These are phyloP conservation scores for Yarrowia sp. DNA, from an alignment of 805 yeast genomes.

Conservation along the genomic window DNA sequence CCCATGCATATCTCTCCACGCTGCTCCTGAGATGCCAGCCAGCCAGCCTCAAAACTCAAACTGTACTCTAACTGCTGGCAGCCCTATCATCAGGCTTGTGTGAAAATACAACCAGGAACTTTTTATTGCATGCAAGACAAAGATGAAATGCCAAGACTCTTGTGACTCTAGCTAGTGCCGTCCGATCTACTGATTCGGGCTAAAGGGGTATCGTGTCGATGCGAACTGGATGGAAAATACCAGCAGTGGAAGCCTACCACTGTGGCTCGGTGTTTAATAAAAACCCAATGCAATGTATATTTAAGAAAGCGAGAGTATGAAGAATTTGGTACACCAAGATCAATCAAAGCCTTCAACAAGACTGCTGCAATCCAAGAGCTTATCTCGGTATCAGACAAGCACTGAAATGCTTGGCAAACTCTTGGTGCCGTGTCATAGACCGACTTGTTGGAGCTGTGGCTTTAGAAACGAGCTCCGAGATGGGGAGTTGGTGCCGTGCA, in stretches of 20 bases:
- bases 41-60: neutral
- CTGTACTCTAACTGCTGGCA: neutral
- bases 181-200: neutral
- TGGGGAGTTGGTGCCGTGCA: neutral
- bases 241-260: too few relatives aligned
- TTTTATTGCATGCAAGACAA: neutral
- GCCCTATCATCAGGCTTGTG: neutral
- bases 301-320: neutral
- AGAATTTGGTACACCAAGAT: neutral
- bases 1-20: neutral
- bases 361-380: neutral
- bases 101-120: neutral
- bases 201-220: neutral
- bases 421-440: slow-evolving; percentile 6
- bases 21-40: neutral
- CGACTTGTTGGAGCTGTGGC: neutral
- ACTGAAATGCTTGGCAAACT: slow-evolving; percentile 1
- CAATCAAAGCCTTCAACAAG: neutral
- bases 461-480: neutral
- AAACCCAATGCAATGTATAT: neutral
- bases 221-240: neutral
- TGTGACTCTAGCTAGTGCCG: neutral
- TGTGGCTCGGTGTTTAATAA: neutral
- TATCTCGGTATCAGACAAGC: neutral
- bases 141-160: neutral